A percentile compares a stretch with the other conserved stretches of the same genome.
phyloP scores from a whole-genome alignment of 345 rosid species.

The Brassica napus region Da-Ae NC_063451.1:13318001-13318500 shows the following conservation, averaged over 20 bases:
- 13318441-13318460: conserved; percentile 6
- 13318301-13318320: conserved; percentile 22
- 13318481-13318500: background rate
- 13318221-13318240: conserved; percentile 90
- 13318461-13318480: conserved; percentile 16
- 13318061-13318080: conserved; percentile 70
- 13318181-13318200: conserved; percentile 89
- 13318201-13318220: conserved; percentile 73
- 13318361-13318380: conserved; percentile 35
- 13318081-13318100: conserved; percentile 53
- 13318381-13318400: conserved; percentile 28
- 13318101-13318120: conserved; percentile 46
- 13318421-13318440: background rate
- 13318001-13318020: conserved; percentile 23
- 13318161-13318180: conserved; percentile 52
- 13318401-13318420: background rate
- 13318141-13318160: conserved; percentile 38
- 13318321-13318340: conserved; percentile 25
- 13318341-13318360: conserved; percentile 23
- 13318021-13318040: conserved; percentile 43
- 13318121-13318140: conserved; percentile 33
- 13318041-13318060: conserved; percentile 64
- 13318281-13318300: conserved; percentile 52
- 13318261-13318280: conserved; percentile 72
- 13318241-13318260: conserved; percentile 84